Evolutionary conservation across 371 early-diverging fungal genomes (phyloP), one percentile per base, ranked within the genome.

Genomic region (Massospora cicadina): DNA sequence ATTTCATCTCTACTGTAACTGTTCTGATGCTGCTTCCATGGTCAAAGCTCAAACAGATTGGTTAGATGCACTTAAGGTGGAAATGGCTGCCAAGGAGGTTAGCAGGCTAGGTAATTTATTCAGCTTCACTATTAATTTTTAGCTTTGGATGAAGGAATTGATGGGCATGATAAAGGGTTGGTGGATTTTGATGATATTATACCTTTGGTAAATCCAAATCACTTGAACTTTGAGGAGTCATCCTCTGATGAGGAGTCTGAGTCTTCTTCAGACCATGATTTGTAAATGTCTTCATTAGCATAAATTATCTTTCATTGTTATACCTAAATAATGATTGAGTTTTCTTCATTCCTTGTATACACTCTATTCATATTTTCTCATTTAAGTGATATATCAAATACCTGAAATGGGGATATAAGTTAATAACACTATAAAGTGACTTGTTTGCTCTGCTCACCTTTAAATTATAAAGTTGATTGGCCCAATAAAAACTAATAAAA

Each of bases 11-110:
- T 99, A 99, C 73, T 76, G 84, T 0, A 74, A 82, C 65, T 98
- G 98, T 81, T 82, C 77, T 33, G 87, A 87, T 69, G 85, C 91
- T 1, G 72, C 81, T 2, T 91, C 90, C 60, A 86, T 98, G 0
- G 81, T 95, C 31, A 72, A 77, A 58, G 86, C 81, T 1, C 96
- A 97, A 70, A 88, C 87, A 61, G 81, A 86, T 69, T 94, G 82
- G 71, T 71, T 90, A 29, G 77, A 79, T 10, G 76, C 79, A 71
- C 72, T 86, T 33, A 83, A 79, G 33, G 69, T 71, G 25, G 79
- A 80, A 66, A 73, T 77, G 60, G 75, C 77, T 55, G 17, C 43
- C 43, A 43, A 43, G 17, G 43, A 43, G 43, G 17, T 43, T 5
- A 17, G 17, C 43, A 43, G 17, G 17, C 43, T 43, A 43, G 43